Conservation (phyloP, 139 green algal genomes). For the Bryopsis sp. region DNA sequence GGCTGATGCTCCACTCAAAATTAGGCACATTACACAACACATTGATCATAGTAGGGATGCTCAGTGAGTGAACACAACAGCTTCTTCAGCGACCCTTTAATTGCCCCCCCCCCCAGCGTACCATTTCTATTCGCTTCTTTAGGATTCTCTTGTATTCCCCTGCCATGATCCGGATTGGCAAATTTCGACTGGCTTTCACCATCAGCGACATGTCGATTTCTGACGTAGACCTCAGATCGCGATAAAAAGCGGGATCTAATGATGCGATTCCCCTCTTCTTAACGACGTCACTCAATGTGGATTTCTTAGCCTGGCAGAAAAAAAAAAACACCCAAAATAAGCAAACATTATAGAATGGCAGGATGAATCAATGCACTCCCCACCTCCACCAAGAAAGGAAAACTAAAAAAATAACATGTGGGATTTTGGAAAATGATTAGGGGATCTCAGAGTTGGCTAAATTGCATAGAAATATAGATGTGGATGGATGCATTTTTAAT, state of each 20-base stretch:
- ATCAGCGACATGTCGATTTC: slow-evolving; percentile 47
- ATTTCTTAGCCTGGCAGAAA: no score
- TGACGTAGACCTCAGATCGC: slow-evolving; percentile 1
- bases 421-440: no score
- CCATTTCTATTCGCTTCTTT: slow-evolving; percentile 27
- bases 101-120: no score
- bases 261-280: neutral
- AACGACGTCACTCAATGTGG: neutral
- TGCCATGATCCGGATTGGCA: slow-evolving; percentile 46
- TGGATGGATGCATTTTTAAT: no score
- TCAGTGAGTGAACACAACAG: neutral
- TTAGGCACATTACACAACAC: neutral
- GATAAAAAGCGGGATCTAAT: neutral
- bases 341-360: no score
- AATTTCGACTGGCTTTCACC: slow-evolving; percentile 44
- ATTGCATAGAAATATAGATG: no score
- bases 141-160: slow-evolving; percentile 56
- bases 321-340: no score
- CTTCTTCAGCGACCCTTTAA: slow-evolving; percentile 20
- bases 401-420: no score
- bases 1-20: slow-evolving; percentile 1
- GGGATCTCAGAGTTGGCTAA: no score
- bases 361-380: no score
- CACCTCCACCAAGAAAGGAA: no score
- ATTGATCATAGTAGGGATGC: neutral